Evolutionary conservation across 2,329 filamentous ascomycete genomes (phyloP), one percentile per base, ranked within the genome.

Genomic region (Penicillium sp.): DNA sequence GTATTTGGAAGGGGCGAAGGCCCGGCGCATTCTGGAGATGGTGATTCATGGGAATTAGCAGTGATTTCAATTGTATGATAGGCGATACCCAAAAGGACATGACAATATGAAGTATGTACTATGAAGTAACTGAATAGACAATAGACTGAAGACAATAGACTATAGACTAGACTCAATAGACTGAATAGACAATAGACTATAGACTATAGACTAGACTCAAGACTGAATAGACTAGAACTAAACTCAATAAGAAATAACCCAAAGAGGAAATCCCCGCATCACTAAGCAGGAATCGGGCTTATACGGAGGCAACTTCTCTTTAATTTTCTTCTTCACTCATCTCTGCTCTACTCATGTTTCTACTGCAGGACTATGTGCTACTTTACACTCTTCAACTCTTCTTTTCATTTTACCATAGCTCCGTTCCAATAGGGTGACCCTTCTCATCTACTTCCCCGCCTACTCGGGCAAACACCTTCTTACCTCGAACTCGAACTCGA

Each of bases 1-100:
- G 44, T 74, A 73, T 55, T 50, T 73, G 14, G 69, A 72, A 40
- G 69, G 70, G 4, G 58, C 56, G 36, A 71, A 68, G 50, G 64
- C 68, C 28, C 62, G 52, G 47, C 65, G 66, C 22, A 67, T 74
- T 47, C 55, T 73, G 27, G 62, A 63, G 41, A 44, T 65, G 52
- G 59, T 64, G 40, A 43, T 56, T 40, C 51, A 54, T 31, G 50
- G 44, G 31, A 31, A 24, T 14, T 26, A 38, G 16, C 29, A 24
- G 18, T 37, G 18, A 9, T 23, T 37, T 22, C 16, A 37, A 34
- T 6, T 37, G 35, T 37, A 37, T 11, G 18, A 36, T 36, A 36
- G 35, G 18, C 35, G 35, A 37, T 37, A 37, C 35, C 35, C 35
- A 13, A 24, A 37, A 22, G 10, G 9, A 14, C 26, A 16, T 37